phyloP scores from a whole-genome alignment of 139 green algal genomes.

The Chlamydomonas urium region DNA sequence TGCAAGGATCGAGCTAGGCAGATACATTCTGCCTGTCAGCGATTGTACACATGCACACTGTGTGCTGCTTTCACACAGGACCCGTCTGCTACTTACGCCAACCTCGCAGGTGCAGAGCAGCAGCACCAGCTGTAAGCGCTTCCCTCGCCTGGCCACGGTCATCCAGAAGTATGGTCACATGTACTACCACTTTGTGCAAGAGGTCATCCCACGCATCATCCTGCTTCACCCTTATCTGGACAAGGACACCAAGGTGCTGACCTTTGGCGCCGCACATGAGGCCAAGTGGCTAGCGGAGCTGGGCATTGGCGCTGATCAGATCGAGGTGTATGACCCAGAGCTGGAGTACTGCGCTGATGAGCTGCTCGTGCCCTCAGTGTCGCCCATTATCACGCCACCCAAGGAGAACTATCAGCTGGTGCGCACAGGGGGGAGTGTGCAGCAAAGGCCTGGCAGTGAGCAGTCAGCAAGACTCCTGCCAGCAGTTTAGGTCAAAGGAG shows the following conservation, averaged over 20 bases:
- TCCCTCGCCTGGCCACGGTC: neutral
- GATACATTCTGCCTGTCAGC: too few relatives aligned
- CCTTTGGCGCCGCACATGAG: neutral
- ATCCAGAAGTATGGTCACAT: constrained; percentile 11
- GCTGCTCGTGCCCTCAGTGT: neutral
- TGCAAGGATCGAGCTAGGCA: too few relatives aligned
- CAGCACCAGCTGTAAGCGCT: neutral
- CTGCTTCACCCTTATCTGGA: neutral
- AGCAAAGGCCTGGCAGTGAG: too few relatives aligned
- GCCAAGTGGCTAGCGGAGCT: neutral
- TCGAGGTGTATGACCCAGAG: constrained; percentile 3
- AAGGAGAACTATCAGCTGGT: constrained; percentile 8
- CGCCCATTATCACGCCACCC: neutral
- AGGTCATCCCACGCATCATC: constrained; percentile 1
- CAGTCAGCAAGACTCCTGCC: too few relatives aligned
- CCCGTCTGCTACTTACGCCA: too few relatives aligned
- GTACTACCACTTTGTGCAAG: constrained; percentile 8
- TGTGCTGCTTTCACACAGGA: too few relatives aligned
- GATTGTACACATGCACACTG: too few relatives aligned
- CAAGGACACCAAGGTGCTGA: constrained; percentile 8
- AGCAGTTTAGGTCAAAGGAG: too few relatives aligned
- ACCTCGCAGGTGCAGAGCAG: neutral
- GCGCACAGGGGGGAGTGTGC: neutral
- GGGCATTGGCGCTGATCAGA: neutral
- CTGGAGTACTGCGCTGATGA: neutral